A percentile compares a stretch with the other conserved stretches of the same genome.
These are phyloP conservation scores for Puccinia coronata DNA, from an alignment of 1,284 basidiomycete species.

Conservation along the genomic window DNA sequence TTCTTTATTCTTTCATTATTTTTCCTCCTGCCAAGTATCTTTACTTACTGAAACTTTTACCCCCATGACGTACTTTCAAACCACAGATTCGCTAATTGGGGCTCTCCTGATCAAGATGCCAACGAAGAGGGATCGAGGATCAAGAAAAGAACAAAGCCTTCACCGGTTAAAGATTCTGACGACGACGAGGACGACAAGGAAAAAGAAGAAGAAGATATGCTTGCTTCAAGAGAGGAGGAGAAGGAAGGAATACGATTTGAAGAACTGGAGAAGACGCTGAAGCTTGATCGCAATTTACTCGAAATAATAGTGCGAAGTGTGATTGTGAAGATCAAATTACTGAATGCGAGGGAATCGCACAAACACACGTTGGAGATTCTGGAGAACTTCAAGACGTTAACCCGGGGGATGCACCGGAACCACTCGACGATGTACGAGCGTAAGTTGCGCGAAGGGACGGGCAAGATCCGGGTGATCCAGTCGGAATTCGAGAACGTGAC, in stretches of 20 bases:
- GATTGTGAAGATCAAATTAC: background rate
- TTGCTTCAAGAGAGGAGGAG: background rate
- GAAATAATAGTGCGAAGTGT: constrained; percentile 4
- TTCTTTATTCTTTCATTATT: background rate
- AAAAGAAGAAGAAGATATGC: background rate
- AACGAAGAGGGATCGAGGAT: background rate
- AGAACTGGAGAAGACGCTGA: background rate
- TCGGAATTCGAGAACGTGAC: background rate
- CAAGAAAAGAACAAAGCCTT: background rate
- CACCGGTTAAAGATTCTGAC: too few relatives aligned
- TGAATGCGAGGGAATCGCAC: background rate
- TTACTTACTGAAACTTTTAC: too few relatives aligned
- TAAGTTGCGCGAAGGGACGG: background rate
- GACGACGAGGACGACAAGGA: background rate
- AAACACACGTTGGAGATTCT: background rate
- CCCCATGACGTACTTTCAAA: background rate
- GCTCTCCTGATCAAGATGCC: background rate
- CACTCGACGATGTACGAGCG: background rate
- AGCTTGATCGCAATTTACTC: background rate
- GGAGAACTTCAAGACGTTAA: background rate
- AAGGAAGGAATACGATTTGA: background rate
- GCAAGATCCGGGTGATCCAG: background rate
- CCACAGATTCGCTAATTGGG: constrained; percentile 11
- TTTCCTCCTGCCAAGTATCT: background rate
- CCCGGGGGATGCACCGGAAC: background rate